Conservation (phyloP, 2,329 filamentous ascomycete genomes). For the Apiospora arundinis region DNA sequence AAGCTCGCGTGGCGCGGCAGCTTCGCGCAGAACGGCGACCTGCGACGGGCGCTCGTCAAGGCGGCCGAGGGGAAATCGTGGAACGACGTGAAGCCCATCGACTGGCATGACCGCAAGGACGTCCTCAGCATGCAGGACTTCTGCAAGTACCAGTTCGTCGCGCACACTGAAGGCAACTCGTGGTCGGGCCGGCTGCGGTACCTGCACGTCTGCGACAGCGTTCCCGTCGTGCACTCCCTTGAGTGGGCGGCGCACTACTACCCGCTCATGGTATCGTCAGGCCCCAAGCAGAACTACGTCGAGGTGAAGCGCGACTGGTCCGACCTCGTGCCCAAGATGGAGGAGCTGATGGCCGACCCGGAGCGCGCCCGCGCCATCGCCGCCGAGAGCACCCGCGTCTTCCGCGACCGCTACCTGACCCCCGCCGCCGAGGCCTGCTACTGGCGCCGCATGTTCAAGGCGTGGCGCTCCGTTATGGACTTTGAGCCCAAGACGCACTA, state of each 20-base stretch:
- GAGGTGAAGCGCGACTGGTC: slow-evolving; percentile 52
- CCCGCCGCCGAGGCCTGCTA: slow-evolving; percentile 61
- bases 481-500: slow-evolving; percentile 32
- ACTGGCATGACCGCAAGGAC: slow-evolving; percentile 35
- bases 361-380: slow-evolving; percentile 55
- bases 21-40: slow-evolving; percentile 35
- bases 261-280: slow-evolving; percentile 49
- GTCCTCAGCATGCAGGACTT: slow-evolving; percentile 36
- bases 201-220: slow-evolving; percentile 44
- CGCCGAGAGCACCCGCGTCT: slow-evolving; percentile 51
- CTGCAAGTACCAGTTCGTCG: slow-evolving; percentile 36
- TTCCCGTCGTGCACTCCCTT: slow-evolving; percentile 55
- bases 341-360: slow-evolving; percentile 50
- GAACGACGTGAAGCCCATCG: slow-evolving; percentile 37
- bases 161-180: slow-evolving; percentile 38
- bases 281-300: slow-evolving; percentile 56
- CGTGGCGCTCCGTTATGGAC: slow-evolving; percentile 33
- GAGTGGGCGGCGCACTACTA: slow-evolving; percentile 56
- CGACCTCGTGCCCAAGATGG: slow-evolving; percentile 44
- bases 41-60: slow-evolving; percentile 34
- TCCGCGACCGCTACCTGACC: slow-evolving; percentile 59
- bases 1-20: slow-evolving; percentile 40
- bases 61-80: slow-evolving; percentile 34
- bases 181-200: slow-evolving; percentile 42
- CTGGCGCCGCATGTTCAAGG: slow-evolving; percentile 47